These are phyloP conservation scores for Basipetospora chlamydospora DNA, from an alignment of 2,329 filamentous ascomycete species.

Conservation along the genomic window DNA sequence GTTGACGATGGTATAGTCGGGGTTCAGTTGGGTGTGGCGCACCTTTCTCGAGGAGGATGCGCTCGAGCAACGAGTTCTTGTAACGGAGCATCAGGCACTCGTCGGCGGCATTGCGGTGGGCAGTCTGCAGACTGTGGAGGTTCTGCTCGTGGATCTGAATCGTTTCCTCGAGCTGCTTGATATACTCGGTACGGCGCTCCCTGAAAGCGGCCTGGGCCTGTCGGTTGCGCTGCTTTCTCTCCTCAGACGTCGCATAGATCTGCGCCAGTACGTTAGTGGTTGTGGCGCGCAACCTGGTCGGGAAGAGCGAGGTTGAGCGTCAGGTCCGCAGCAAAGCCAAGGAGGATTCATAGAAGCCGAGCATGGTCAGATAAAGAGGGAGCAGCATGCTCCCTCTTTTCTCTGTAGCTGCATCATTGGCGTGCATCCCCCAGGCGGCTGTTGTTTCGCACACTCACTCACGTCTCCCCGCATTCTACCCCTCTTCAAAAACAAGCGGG, in stretches of 20 bases:
- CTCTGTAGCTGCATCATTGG: no score
- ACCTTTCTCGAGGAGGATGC: constrained; percentile 95
- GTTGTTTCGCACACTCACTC: no score
- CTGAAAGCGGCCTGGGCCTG: constrained; percentile 96
- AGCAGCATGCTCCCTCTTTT: no score
- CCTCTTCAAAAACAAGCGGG: no score
- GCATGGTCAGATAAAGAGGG: no score
- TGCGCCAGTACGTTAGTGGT: constrained; percentile 20
- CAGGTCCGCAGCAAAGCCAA: no score
- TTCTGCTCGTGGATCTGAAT: constrained; percentile 96
- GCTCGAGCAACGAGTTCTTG: constrained; percentile 92
- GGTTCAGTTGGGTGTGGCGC: constrained; percentile 10
- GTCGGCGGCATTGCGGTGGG: constrained; percentile 85
- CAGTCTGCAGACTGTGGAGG: constrained; percentile 81
- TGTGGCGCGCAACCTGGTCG: no score
- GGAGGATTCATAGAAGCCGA: no score
- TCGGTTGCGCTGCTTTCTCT: constrained; percentile 92
- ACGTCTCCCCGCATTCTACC: no score
- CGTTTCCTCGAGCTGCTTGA: constrained; percentile 95
- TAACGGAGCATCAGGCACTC: constrained; percentile 97
- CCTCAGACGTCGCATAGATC: constrained; percentile 98
- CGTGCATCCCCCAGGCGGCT: no score
- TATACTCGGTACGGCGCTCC: constrained; percentile 94
- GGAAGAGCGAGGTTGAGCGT: no score
- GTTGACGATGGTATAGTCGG: no score